A percentile compares a stretch with the other conserved stretches of the same genome.
These are phyloP conservation scores for Morella rubra DNA, from an alignment of 306 rosid species.

Conservation along the genomic window DNA sequence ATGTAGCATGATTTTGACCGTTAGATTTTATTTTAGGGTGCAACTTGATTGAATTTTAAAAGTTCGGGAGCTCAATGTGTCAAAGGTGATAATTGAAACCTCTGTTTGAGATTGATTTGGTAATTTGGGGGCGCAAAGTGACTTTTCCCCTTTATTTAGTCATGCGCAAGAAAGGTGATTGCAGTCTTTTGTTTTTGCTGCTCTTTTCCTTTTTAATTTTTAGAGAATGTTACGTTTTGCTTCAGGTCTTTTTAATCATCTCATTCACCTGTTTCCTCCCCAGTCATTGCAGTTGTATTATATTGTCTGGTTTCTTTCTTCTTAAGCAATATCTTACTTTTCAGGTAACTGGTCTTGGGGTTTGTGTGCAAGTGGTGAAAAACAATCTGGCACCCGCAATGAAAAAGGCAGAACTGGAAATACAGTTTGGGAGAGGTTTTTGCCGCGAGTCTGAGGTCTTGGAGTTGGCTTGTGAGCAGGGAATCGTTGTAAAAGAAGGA, in stretches of 20 bases:
- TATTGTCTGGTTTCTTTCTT: constrained; percentile 8
- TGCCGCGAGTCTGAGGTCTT: constrained; percentile 65
- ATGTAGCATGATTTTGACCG: too few relatives aligned
- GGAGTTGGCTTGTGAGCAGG: constrained; percentile 74
- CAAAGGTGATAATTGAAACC: too few relatives aligned
- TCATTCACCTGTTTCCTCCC: not conserved
- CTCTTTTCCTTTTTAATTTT: not conserved
- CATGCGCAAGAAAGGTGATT: not conserved
- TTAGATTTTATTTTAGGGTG: too few relatives aligned
- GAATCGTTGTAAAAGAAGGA: constrained; percentile 53
- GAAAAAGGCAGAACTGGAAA: constrained; percentile 62
- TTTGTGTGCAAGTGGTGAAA: constrained; percentile 64
- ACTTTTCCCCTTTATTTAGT: too few relatives aligned
- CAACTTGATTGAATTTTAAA: too few relatives aligned
- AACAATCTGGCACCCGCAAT: constrained; percentile 73
- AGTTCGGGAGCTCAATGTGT: too few relatives aligned
- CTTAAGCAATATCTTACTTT: constrained; percentile 17
- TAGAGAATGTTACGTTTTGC: not conserved
- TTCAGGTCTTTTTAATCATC: not conserved
- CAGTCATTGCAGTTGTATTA: not conserved
- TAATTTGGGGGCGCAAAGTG: too few relatives aligned
- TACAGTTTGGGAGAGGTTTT: constrained; percentile 76
- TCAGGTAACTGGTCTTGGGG: constrained; percentile 65
- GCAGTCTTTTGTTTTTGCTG: not conserved
- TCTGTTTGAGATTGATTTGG: too few relatives aligned